A percentile compares a stretch with the other conserved stretches of the same genome.
Conservation (phyloP, 2,329 filamentous ascomycete species). For the Metarhizium robertsii region DNA sequence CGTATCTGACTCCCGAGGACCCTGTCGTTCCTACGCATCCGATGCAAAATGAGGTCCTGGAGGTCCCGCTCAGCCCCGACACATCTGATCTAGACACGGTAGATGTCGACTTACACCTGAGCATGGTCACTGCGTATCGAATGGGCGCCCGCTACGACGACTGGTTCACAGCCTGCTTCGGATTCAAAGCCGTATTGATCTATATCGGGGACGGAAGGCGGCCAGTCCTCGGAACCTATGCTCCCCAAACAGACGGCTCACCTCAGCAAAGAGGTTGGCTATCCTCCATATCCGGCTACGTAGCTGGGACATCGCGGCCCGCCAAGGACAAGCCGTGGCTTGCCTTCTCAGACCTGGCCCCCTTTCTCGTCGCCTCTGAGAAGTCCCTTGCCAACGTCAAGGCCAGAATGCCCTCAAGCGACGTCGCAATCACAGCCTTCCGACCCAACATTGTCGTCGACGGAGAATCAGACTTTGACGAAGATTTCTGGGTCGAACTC, state of each 20-base stretch:
- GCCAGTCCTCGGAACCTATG: slow-evolving; percentile 49
- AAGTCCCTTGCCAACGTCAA: slow-evolving; percentile 62
- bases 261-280: slow-evolving; percentile 24
- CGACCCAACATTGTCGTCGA: slow-evolving; percentile 64
- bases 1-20: slow-evolving; percentile 28
- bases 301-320: slow-evolving; percentile 13
- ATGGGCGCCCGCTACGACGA: slow-evolving; percentile 51
- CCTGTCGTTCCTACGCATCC: slow-evolving; percentile 28
- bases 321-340: slow-evolving; percentile 38
- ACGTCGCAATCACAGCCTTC: slow-evolving; percentile 59
- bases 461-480: slow-evolving; percentile 51
- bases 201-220: slow-evolving; percentile 56
- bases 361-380: slow-evolving; percentile 63
- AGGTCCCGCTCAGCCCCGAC: slow-evolving; percentile 48
- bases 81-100: slow-evolving; percentile 34
- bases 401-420: slow-evolving; percentile 37
- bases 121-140: slow-evolving; percentile 47
- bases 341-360: slow-evolving; percentile 66
- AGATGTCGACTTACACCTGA: slow-evolving; percentile 50
- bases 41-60: slow-evolving; percentile 30
- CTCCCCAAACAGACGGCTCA: slow-evolving; percentile 22
- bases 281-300: slow-evolving; percentile 22
- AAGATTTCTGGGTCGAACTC: slow-evolving; percentile 65
- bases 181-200: slow-evolving; percentile 49
- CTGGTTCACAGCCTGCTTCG: slow-evolving; percentile 62